These are phyloP conservation scores for Curvularia sp. DNA, from an alignment of 2,329 filamentous ascomycete species.

Conservation along the genomic window DNA sequence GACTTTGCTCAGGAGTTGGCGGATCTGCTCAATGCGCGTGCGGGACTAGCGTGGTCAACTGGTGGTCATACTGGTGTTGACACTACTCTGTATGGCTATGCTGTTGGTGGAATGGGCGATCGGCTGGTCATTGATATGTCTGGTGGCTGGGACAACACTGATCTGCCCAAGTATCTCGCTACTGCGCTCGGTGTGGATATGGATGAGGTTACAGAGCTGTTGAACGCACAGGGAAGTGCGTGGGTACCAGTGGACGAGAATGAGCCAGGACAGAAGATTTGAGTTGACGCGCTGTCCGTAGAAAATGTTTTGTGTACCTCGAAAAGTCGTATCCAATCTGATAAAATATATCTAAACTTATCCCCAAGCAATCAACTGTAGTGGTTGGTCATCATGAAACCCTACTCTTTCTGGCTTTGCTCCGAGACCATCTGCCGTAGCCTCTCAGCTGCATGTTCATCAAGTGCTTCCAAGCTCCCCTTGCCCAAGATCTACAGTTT, in stretches of 20 bases:
- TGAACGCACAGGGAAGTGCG: conserved; percentile 22
- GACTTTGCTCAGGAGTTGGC: conserved; percentile 40
- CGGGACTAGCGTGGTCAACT: conserved; percentile 49
- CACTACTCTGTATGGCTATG: conserved; percentile 51
- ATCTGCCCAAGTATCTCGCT: conserved; percentile 32
- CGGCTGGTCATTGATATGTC: conserved; percentile 32
- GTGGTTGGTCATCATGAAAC: neutral
- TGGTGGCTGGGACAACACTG: conserved; percentile 35
- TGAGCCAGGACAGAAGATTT: neutral
- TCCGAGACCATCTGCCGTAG: neutral
- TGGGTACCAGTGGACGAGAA: conserved; percentile 20
- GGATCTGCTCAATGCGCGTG: conserved; percentile 30
- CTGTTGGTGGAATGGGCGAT: conserved; percentile 23
- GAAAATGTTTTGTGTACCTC: too few relatives aligned
- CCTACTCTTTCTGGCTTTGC: neutral
- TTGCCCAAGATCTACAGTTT: neutral
- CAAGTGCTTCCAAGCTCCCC: neutral
- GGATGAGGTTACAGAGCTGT: conserved; percentile 28
- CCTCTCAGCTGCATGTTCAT: neutral
- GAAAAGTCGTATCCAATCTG: too few relatives aligned
- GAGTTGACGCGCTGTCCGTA: neutral
- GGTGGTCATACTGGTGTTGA: conserved; percentile 51
- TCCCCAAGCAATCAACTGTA: too few relatives aligned
- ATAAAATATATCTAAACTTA: too few relatives aligned
- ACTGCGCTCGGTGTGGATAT: conserved; percentile 28